These are phyloP conservation scores for Apiotrichum sp. DNA, from an alignment of 1,284 basidiomycete species.

Conservation along the genomic window DNA sequence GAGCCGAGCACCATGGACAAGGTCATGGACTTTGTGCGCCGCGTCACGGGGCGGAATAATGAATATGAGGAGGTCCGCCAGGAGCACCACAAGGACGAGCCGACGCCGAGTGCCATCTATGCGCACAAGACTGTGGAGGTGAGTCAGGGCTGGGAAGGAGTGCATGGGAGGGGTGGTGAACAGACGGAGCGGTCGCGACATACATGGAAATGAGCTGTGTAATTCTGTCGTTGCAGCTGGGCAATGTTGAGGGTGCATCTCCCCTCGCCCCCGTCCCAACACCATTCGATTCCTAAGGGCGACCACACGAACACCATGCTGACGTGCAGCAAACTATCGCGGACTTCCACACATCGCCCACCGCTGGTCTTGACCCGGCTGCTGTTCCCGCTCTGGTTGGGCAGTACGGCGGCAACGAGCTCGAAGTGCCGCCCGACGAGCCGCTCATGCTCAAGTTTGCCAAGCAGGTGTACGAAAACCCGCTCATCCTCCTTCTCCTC, in stretches of 20 bases:
- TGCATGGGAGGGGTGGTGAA: neutral
- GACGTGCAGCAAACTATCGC: constrained; percentile 31
- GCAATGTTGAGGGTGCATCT: too few species aligned
- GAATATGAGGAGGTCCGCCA: constrained; percentile 29
- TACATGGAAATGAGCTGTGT: too few species aligned
- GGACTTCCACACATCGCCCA: constrained; percentile 58
- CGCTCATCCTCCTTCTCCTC: constrained; percentile 80
- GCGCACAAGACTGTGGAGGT: constrained; percentile 41
- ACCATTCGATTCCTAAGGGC: too few species aligned
- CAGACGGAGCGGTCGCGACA: neutral
- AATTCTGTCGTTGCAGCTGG: too few species aligned
- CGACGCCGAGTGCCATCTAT: constrained; percentile 43
- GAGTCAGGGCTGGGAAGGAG: constrained; percentile 5
- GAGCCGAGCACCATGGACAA: constrained; percentile 6
- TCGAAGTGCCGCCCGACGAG: constrained; percentile 77
- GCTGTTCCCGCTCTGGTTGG: constrained; percentile 62
- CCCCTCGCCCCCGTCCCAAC: too few species aligned
- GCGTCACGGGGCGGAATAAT: constrained; percentile 20
- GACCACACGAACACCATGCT: neutral
- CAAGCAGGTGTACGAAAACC: constrained; percentile 82
- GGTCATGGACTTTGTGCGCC: constrained; percentile 18
- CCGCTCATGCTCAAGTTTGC: constrained; percentile 78
- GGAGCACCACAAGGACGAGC: constrained; percentile 33
- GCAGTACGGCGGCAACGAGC: constrained; percentile 85
- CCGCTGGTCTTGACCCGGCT: constrained; percentile 59